phyloP scores from a whole-genome alignment of 2,329 filamentous ascomycete species.

The Fusarium keratoplasticum region DNA sequence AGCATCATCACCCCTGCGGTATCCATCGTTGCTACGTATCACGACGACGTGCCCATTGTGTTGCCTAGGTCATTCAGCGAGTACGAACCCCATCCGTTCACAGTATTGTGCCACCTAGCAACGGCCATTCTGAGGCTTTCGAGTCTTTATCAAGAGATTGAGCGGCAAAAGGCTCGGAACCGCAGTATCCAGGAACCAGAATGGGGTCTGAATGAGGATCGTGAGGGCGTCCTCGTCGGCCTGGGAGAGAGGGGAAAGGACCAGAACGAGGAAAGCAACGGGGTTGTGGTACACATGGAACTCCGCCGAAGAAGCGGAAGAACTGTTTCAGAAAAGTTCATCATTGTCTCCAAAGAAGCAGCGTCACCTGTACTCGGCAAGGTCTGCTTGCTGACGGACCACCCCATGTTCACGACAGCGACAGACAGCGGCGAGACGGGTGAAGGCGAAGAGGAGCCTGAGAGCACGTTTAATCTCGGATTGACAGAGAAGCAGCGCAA shows the following conservation, averaged over 20 bases:
- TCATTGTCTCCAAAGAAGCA: constrained; percentile 54
- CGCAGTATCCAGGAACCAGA: constrained; percentile 79
- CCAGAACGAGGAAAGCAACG: constrained; percentile 49
- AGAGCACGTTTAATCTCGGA: constrained; percentile 86
- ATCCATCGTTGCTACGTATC: constrained; percentile 84
- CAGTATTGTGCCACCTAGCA: constrained; percentile 84
- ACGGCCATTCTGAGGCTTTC: constrained; percentile 84
- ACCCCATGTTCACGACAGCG: constrained; percentile 73
- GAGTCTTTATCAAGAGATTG: constrained; percentile 79
- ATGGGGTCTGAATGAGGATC: constrained; percentile 81
- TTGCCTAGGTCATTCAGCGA: constrained; percentile 58
- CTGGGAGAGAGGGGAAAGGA: constrained; percentile 63
- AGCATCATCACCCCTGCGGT: constrained; percentile 73
- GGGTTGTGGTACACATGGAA: constrained; percentile 86
- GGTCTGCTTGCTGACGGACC: constrained; percentile 77
- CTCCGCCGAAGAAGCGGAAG: constrained; percentile 85
- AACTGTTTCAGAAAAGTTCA: constrained; percentile 76
- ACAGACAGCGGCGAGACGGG: constrained; percentile 48
- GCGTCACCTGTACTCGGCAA: constrained; percentile 44
- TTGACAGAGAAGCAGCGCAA: constrained; percentile 90
- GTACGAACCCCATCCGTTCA: constrained; percentile 77
- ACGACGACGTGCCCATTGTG: constrained; percentile 78
- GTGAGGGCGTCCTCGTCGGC: constrained; percentile 82
- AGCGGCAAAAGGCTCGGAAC: constrained; percentile 79
- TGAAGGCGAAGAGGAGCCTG: constrained; percentile 65